Evolutionary conservation across 371 early-diverging fungal species (phyloP), one percentile per base, ranked within the genome.

Genomic region (Rhizopus delemar): DNA sequence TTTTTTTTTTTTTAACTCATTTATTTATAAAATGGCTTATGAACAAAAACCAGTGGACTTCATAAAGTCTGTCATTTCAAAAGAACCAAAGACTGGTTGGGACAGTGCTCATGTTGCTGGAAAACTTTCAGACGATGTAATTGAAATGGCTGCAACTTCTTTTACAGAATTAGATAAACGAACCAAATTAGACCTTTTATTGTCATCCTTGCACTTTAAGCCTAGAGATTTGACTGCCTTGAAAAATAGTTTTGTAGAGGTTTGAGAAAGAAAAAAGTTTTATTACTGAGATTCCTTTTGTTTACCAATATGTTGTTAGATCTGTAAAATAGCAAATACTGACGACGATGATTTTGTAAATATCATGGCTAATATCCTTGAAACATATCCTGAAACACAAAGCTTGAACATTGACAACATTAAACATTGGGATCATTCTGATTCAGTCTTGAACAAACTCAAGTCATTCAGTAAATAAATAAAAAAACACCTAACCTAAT

Each of bases 111-210:
- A 55, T 22, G 65, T 75, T 13, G 73, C 73, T 6, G 69, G 66
- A 57, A 67, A 68, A 33, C 45, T 75, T 8, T 62, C 65, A 13
- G 69, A 70, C 28, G 76, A 75, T 15, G 56, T 68, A 7, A 57
- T 75, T 45, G 53, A 56, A 7, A 64, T 60, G 5, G 57, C 70
- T 22, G 52, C 55, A 5, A 54, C 41, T 4, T 57, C 63, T 11
- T 72, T 63, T 41, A 12, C 60, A 5, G 51, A 56, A 13, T 73
- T 70, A 49, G 62, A 68, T 49, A 61, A 39, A 16, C 60, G 46
- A 48, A 56, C 61, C 2, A 60, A 60, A 50, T 60, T 63, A 49
- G 67, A 58, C 3, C 53, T 70, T 12, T 31, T 70, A 29, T 60
- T 66, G 22, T 52, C 67, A 0, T 53, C 51, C 7, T 16, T 70